Conservation (phyloP, 371 early-diverging fungal genomes). For the Rhizomucor pusillus region DNA sequence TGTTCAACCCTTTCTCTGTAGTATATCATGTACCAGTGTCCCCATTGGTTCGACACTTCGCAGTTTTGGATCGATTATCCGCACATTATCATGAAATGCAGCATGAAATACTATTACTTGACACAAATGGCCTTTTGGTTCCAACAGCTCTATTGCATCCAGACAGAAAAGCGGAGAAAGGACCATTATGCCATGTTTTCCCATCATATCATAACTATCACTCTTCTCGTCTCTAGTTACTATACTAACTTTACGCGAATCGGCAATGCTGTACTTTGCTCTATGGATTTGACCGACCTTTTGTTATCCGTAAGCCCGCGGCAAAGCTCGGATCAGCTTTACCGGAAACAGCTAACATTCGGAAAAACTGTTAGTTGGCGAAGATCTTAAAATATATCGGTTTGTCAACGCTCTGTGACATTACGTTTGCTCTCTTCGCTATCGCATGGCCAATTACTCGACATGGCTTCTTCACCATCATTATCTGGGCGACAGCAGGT, state of each 20-base stretch:
- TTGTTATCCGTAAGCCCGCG: conserved; percentile 60
- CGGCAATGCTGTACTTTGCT: conserved; percentile 77
- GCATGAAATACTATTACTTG: conserved; percentile 78
- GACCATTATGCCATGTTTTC: conserved; percentile 75
- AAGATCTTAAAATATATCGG: conserved; percentile 76
- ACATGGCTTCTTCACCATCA: conserved; percentile 60
- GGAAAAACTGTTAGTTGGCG: no score
- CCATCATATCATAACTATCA: conserved; percentile 82
- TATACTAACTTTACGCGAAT: conserved; percentile 73
- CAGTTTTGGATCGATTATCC: conserved; percentile 74
- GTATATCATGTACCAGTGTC: conserved; percentile 58
- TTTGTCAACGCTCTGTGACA: conserved; percentile 60
- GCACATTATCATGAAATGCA: conserved; percentile 46
- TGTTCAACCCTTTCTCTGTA: conserved; percentile 16
- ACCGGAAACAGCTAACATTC: no score
- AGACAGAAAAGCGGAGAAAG: conserved; percentile 76
- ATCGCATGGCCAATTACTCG: conserved; percentile 78
- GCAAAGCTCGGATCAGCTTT: conserved; percentile 1
- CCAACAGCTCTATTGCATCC: conserved; percentile 68
- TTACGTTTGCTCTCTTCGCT: conserved; percentile 74
- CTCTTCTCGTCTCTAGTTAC: conserved; percentile 69
- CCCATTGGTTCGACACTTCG: conserved; percentile 68
- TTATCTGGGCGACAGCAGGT: conserved; percentile 56
- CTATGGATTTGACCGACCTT: conserved; percentile 84
- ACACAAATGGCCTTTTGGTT: conserved; percentile 82